phyloP scores from a whole-genome alignment of 2,329 filamentous ascomycete genomes.

The Penicillium sp. region DNA sequence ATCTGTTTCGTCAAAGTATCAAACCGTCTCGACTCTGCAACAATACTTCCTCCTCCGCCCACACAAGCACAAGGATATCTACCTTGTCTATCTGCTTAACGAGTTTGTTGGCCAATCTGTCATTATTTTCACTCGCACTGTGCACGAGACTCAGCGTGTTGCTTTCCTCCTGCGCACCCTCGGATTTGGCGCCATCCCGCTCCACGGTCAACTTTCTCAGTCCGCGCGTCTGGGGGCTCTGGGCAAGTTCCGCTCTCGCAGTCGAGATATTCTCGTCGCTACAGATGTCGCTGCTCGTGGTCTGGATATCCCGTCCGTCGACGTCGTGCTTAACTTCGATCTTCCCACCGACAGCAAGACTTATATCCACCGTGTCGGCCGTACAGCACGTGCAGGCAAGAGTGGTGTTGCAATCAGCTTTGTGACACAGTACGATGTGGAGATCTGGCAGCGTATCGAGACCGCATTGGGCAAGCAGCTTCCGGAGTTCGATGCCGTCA shows the following conservation, averaged over 20 bases:
- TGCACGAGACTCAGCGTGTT: slow-evolving; percentile 82
- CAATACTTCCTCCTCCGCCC: slow-evolving; percentile 85
- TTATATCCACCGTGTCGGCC: slow-evolving; percentile 83
- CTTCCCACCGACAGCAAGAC: slow-evolving; percentile 81
- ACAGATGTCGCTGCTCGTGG: slow-evolving; percentile 92
- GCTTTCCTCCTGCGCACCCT: slow-evolving; percentile 76
- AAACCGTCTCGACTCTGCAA: slow-evolving; percentile 82
- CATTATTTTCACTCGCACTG: slow-evolving; percentile 88
- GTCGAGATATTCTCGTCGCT: slow-evolving; percentile 77
- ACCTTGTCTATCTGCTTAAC: slow-evolving; percentile 79
- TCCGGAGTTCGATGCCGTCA: slow-evolving; percentile 61
- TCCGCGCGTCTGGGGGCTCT: slow-evolving; percentile 79
- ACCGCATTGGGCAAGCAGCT: slow-evolving; percentile 73
- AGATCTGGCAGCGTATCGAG: slow-evolving; percentile 76
- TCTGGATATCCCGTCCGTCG: slow-evolving; percentile 87
- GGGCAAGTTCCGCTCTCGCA: slow-evolving; percentile 78
- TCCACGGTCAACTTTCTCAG: slow-evolving; percentile 89
- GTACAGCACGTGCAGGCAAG: slow-evolving; percentile 81
- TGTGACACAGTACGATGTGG: slow-evolving; percentile 82
- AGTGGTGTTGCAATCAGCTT: slow-evolving; percentile 74
- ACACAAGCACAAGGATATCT: slow-evolving; percentile 80
- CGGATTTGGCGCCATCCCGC: slow-evolving; percentile 82
- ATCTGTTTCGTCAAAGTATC: slow-evolving; percentile 76
- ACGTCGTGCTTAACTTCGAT: slow-evolving; percentile 81
- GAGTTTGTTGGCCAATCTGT: slow-evolving; percentile 79